Conservation (phyloP, 2,329 filamentous ascomycete genomes). For the Bipolaris bicolor region DNA sequence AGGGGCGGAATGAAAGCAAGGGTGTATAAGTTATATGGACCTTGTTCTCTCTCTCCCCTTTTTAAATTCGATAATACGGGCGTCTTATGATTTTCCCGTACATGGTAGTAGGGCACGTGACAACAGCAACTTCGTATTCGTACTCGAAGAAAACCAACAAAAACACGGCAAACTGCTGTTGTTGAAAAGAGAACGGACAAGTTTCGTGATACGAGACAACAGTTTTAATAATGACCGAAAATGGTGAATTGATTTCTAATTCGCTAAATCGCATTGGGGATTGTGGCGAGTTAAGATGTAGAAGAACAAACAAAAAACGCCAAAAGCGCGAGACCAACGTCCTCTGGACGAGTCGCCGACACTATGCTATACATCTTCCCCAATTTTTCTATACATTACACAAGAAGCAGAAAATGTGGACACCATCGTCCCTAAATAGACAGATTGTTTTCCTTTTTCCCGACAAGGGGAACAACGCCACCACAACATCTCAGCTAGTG, state of each 20-base stretch:
- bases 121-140: no score
- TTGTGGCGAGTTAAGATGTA: neutral
- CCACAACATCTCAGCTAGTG: neutral
- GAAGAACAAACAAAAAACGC: neutral
- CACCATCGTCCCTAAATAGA: neutral
- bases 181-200: no score
- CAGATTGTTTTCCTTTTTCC: neutral
- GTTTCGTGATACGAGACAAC: no score
- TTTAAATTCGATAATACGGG: no score
- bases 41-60: no score
- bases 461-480: neutral
- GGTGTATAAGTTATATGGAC: no score
- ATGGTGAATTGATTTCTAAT: neutral
- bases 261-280: neutral
- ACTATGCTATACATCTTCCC: neutral
- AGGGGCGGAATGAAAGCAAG: no score
- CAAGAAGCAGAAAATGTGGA: neutral
- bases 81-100: no score
- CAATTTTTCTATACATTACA: conserved; percentile 4
- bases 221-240: neutral
- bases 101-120: no score
- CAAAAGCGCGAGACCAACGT: neutral
- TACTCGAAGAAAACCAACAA: no score
- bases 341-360: neutral
- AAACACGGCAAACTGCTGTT: no score